These are phyloP conservation scores for Pseudonectria foliicola DNA, from an alignment of 2,329 filamentous ascomycete species.

Conservation along the genomic window DNA sequence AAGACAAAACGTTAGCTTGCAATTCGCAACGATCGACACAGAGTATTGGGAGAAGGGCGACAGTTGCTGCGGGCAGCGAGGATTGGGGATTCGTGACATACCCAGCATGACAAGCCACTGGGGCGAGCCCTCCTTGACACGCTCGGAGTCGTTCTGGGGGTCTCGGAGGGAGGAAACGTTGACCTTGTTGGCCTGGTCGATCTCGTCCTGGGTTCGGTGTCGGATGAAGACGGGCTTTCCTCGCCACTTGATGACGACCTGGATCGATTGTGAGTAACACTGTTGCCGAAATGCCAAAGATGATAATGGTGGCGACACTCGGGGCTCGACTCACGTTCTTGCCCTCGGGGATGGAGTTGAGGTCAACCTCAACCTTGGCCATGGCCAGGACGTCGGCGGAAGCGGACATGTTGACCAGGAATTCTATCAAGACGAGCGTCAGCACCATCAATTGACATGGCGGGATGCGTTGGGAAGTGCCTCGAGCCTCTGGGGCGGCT, in stretches of 20 bases:
- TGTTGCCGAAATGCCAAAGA: not conserved
- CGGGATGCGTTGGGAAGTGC: slow-evolving; percentile 3
- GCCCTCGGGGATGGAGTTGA: slow-evolving; percentile 88
- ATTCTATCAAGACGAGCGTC: slow-evolving; percentile 56
- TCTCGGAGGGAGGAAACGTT: slow-evolving; percentile 81
- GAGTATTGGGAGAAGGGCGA: not conserved
- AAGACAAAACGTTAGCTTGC: slow-evolving; percentile 8
- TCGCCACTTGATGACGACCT: slow-evolving; percentile 99
- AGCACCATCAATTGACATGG: slow-evolving; percentile 22
- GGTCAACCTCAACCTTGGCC: slow-evolving; percentile 98
- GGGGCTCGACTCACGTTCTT: slow-evolving; percentile 75
- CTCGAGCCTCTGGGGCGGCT: slow-evolving; percentile 19
- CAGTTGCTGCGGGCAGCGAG: not conserved
- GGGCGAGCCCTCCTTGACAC: slow-evolving; percentile 75
- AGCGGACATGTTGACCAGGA: slow-evolving; percentile 99
- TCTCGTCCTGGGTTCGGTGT: slow-evolving; percentile 89
- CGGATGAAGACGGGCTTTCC: slow-evolving; percentile 99
- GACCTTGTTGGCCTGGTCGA: slow-evolving; percentile 86
- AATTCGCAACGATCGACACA: not conserved
- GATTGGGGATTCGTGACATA: slow-evolving; percentile 33
- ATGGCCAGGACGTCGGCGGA: slow-evolving; percentile 97
- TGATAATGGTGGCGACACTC: not conserved
- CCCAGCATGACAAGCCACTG: slow-evolving; percentile 99
- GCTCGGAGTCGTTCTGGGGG: slow-evolving; percentile 82
- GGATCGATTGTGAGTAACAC: slow-evolving; percentile 9